Base-by-base conservation (phyloP, 495 filamentous ascomycete genomes). In the Barbatosphaeria neglecta region DNA sequence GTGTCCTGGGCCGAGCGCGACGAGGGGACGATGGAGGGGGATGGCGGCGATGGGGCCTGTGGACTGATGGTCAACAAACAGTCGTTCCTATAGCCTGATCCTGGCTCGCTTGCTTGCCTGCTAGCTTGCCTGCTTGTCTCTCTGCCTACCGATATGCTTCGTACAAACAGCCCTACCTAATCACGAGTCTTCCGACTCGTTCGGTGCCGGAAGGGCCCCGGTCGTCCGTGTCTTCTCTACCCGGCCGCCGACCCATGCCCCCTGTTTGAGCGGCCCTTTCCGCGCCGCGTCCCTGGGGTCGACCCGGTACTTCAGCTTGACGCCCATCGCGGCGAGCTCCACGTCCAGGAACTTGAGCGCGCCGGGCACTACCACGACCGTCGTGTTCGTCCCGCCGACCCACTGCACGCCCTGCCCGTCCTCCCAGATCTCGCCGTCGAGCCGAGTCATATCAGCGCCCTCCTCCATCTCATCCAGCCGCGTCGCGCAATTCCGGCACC, bases 291-390 rank as follows among this genome's bases (percentile, higher is more conserved):
- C 70, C 52, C 65, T 69, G 38, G 75, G 80, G 40, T 74, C 79
- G 25, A 97, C 77, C 65, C 81, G 82, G 65, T 92, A 98, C 73
- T 41, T 88, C 73, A 95, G 79, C 58, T 83, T 77, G 42, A 94
- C 80, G 43, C 89, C 89, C 88, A 95, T 97, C 37, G 88, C 86
- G 37, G 87, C 85, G 51, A 41, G 39, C 22, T 41, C 39, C 8
- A 94, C 90, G 72, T 83, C 39, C 20, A 41, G 39, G 22, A 41
- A 41, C 39, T 82, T 83, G 54, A 98, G 64, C 41, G 94, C 92
- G 45, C 89, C 90, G 0, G 92, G 92, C 42, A 98, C 85, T 43
- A 85, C 88, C 49, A 97, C 88, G 40, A 90, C 66, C 22, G 92
- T 90, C 4, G 90, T 90, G 56, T 96, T 78, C 41, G 87, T 84